A percentile compares a stretch with the other conserved stretches of the same genome.
Evolutionary conservation across 73 alveolate genomes (phyloP).

Genomic region (Paramecium pentaurelia): DNA sequence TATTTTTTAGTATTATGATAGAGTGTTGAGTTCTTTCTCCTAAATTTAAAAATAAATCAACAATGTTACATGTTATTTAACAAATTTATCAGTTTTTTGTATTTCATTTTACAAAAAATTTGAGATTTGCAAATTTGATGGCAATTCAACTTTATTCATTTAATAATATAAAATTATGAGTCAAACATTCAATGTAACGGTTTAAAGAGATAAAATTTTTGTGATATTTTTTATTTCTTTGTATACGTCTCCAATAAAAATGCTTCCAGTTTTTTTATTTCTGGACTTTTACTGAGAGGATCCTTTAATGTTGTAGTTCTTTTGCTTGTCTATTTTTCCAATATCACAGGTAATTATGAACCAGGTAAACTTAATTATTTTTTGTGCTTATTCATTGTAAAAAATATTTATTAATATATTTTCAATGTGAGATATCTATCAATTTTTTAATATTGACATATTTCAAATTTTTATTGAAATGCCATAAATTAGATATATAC

Average conservation of each 20-base stretch:
- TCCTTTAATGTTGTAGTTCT: background rate
- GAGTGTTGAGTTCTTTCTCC: background rate
- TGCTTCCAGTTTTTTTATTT: background rate
- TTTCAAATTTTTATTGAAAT: background rate
- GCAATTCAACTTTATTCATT: background rate
- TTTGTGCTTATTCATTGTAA: background rate
- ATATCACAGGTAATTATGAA: background rate
- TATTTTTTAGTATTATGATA: background rate
- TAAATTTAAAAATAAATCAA: background rate
- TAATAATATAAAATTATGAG: background rate
- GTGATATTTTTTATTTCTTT: background rate
- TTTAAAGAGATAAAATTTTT: background rate
- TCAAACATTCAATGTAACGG: background rate
- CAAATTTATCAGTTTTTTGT: background rate
- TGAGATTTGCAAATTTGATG: background rate
- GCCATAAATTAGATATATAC: too few relatives aligned
- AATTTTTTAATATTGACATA: background rate
- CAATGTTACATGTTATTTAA: background rate
- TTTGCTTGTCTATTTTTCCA: background rate
- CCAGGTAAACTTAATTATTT: background rate
- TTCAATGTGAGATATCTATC: background rate
- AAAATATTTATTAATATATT: background rate
- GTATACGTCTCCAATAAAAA: background rate
- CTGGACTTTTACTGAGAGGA: background rate
- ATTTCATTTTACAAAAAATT: background rate